These are phyloP conservation scores for Limtongia smithiae DNA, from an alignment of 805 yeast genomes.

Conservation along the genomic window DNA sequence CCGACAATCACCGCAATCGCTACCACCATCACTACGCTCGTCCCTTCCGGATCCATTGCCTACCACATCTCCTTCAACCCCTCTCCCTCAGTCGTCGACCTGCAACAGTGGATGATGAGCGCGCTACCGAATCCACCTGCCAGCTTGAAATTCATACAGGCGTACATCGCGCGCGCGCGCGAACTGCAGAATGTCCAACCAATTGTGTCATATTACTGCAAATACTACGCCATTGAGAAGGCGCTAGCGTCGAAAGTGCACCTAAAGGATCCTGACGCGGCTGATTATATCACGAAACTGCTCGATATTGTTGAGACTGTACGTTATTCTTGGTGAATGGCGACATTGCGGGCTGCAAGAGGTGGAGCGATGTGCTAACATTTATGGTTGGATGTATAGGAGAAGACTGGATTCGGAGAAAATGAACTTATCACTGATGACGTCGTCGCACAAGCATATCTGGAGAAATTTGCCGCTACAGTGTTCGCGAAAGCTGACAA, in stretches of 20 bases:
- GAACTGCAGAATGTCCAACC: slow-evolving; percentile 63
- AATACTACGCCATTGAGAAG: slow-evolving; percentile 67
- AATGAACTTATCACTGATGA: slow-evolving; percentile 56
- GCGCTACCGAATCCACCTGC: slow-evolving; percentile 15
- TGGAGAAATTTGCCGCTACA: slow-evolving; percentile 54
- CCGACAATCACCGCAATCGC: too few species aligned
- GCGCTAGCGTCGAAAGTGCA: slow-evolving; percentile 63
- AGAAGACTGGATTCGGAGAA: slow-evolving; percentile 32
- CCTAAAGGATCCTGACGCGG: slow-evolving; percentile 51
- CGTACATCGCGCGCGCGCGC: slow-evolving; percentile 51
- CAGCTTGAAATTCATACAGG: slow-evolving; percentile 38
- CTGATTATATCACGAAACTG: slow-evolving; percentile 55
- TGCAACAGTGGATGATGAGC: not conserved
- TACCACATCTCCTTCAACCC: not conserved
- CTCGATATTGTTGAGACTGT: slow-evolving; percentile 67
- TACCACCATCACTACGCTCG: too few species aligned
- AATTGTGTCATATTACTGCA: slow-evolving; percentile 66
- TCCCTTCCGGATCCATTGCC: too few species aligned
- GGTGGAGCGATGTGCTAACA: not conserved
- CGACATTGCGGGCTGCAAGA: too few species aligned
- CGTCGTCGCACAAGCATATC: slow-evolving; percentile 53
- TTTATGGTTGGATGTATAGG: slow-evolving; percentile 9
- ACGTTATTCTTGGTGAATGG: not conserved
- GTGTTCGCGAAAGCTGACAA: slow-evolving; percentile 54
- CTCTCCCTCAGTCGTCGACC: too few species aligned